Percentiles rank a stretch among this genome's conserved stretches.
Evolutionary conservation across 805 yeast genomes (phyloP).

Genomic region (Candida pini): DNA sequence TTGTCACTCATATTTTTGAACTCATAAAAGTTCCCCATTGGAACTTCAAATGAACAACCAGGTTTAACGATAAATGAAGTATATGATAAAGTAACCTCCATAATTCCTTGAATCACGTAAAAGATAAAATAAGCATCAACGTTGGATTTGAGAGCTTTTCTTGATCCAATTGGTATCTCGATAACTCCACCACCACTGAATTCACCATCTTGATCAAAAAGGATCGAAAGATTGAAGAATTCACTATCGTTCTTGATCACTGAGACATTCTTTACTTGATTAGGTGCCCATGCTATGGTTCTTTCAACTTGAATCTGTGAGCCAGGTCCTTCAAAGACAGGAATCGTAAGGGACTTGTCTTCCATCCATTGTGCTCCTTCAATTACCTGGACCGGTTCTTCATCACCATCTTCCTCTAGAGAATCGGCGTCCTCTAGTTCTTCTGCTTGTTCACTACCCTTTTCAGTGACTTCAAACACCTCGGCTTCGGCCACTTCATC

Average conservation of each 20-base stretch:
- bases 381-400: conserved; percentile 28
- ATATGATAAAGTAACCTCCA: conserved; percentile 62
- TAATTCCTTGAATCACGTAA: conserved; percentile 63
- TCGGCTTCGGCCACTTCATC: neutral
- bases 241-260: conserved; percentile 38
- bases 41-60: conserved; percentile 80
- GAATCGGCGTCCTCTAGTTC: conserved; percentile 8
- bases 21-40: conserved; percentile 69
- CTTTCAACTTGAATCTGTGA: conserved; percentile 38
- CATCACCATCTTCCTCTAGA: conserved; percentile 16
- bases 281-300: conserved; percentile 62
- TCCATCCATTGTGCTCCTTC: conserved; percentile 51
- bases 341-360: conserved; percentile 34
- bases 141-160: conserved; percentile 55
- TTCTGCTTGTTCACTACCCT: conserved; percentile 10
- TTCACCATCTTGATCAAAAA: conserved; percentile 58
- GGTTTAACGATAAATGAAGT: conserved; percentile 53
- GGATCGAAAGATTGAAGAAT: conserved; percentile 54
- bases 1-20: conserved; percentile 60
- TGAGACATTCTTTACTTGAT: conserved; percentile 41
- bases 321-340: conserved; percentile 49
- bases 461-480: neutral
- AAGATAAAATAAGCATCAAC: conserved; percentile 68
- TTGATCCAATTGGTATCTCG: conserved; percentile 55
- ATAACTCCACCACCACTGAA: conserved; percentile 71